Percentiles rank a stretch among this genome's conserved stretches.
These are phyloP conservation scores for Waitea zeae DNA, from an alignment of 1,284 basidiomycete genomes.

Conservation along the genomic window DNA sequence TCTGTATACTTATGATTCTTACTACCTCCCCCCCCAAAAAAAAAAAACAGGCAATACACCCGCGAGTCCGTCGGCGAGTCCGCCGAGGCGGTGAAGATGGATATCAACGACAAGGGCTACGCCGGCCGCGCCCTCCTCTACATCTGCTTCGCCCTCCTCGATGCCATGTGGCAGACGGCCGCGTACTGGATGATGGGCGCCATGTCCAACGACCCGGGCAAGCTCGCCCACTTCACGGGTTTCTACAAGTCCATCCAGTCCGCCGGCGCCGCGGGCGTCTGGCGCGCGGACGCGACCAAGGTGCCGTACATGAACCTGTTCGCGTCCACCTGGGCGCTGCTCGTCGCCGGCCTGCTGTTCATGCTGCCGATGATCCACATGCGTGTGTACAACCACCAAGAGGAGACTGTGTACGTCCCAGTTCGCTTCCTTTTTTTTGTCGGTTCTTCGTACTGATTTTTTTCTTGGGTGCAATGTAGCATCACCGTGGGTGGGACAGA, in stretches of 20 bases:
- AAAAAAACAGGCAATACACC: too few relatives aligned
- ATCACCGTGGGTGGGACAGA: too few relatives aligned
- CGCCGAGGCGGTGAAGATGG: conserved; percentile 21
- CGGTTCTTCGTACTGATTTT: too few relatives aligned
- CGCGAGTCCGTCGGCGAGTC: too few relatives aligned
- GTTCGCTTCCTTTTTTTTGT: too few relatives aligned
- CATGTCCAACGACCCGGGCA: conserved; percentile 26
- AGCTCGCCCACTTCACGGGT: conserved; percentile 28
- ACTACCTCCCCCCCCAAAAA: too few relatives aligned
- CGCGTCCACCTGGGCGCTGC: conserved; percentile 23
- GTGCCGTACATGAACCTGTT: conserved; percentile 22
- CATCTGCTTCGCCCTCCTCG: conserved; percentile 31
- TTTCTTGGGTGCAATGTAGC: too few relatives aligned
- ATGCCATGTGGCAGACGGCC: conserved; percentile 43
- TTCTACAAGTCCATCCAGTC: conserved; percentile 29
- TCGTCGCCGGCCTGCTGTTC: conserved; percentile 21
- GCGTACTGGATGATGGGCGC: conserved; percentile 38
- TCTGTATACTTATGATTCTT: too few relatives aligned
- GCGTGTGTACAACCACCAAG: conserved; percentile 18
- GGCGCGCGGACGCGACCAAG: conserved; percentile 22
- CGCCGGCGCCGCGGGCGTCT: conserved; percentile 24
- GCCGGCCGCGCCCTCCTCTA: conserved; percentile 36
- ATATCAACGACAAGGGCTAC: conserved; percentile 35
- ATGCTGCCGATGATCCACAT: conserved; percentile 28
- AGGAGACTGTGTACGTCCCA: not conserved